A percentile compares a stretch with the other conserved stretches of the same genome.
phyloP scores from a whole-genome alignment of 106 monocot species.

The Xerophyta viscosa region DNA sequence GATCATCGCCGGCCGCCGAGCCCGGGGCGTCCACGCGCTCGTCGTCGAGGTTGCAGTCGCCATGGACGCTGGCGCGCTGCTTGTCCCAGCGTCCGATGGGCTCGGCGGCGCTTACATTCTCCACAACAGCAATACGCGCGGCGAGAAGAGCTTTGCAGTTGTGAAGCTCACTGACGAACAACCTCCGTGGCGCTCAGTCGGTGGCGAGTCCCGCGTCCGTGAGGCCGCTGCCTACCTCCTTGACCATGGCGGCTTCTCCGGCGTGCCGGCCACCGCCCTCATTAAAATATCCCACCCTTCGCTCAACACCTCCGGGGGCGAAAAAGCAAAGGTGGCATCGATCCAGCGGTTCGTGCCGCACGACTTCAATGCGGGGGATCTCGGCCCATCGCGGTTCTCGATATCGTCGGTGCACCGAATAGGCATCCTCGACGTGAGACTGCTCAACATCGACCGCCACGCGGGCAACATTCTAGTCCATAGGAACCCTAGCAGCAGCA shows the following conservation, averaged over 20 bases:
- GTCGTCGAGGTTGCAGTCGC: constrained; percentile 51
- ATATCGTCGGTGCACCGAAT: constrained; percentile 77
- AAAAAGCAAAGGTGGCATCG: constrained; percentile 30
- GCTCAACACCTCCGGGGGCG: not conserved
- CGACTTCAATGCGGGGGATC: constrained; percentile 65
- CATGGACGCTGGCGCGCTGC: constrained; percentile 30
- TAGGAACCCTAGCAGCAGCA: constrained; percentile 2
- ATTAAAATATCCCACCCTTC: constrained; percentile 43
- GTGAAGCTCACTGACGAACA: constrained; percentile 63
- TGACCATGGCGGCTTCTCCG: constrained; percentile 69
- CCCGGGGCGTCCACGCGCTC: constrained; percentile 27
- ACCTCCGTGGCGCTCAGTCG: constrained; percentile 13
- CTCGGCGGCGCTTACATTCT: constrained; percentile 52
- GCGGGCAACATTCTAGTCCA: constrained; percentile 76
- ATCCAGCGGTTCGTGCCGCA: constrained; percentile 80
- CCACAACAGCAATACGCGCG: constrained; percentile 21
- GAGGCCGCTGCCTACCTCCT: constrained; percentile 92
- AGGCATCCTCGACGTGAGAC: constrained; percentile 75
- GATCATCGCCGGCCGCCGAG: constrained; percentile 19
- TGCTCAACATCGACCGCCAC: constrained; percentile 86
- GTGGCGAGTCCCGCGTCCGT: constrained; percentile 36
- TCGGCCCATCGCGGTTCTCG: constrained; percentile 80
- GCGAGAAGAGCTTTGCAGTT: constrained; percentile 43
- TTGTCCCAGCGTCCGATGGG: constrained; percentile 26
- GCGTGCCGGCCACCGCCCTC: constrained; percentile 79